Conservation (phyloP, 2,329 filamentous ascomycete species). For the Penicillium sp. region DNA sequence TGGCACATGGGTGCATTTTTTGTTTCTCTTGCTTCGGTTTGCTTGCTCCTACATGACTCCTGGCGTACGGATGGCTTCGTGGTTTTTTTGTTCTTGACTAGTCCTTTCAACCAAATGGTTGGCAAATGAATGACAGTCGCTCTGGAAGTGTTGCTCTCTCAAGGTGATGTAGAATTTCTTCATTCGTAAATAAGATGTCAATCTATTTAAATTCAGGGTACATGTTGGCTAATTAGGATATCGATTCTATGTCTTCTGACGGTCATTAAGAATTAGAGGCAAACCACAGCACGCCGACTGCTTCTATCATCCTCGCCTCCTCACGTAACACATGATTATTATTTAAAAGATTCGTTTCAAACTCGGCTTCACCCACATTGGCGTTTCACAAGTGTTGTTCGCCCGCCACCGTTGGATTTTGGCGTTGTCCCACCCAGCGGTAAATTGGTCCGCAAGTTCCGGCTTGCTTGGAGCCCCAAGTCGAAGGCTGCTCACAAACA, state of each 20-base stretch:
- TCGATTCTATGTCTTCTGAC: background rate
- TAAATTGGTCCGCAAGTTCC: conserved; percentile 11
- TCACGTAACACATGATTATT: background rate
- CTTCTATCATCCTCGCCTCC: background rate
- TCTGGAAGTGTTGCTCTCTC: background rate
- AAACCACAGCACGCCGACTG: background rate
- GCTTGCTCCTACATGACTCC: conserved; percentile 27
- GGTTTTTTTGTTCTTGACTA: conserved; percentile 18
- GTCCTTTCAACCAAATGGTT: conserved; percentile 17
- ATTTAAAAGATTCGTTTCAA: conserved; percentile 26
- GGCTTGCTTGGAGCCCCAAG: conserved; percentile 20
- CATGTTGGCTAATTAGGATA: background rate
- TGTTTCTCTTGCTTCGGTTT: conserved; percentile 16
- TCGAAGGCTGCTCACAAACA: conserved; percentile 27
- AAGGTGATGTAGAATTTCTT: background rate
- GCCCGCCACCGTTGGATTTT: conserved; percentile 27
- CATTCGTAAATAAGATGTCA: background rate
- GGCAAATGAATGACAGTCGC: conserved; percentile 19
- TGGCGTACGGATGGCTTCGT: conserved; percentile 28
- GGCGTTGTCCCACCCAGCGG: conserved; percentile 32
- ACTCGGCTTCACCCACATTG: conserved; percentile 32
- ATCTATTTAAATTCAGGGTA: background rate
- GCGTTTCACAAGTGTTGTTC: conserved; percentile 20
- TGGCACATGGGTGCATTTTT: conserved; percentile 22
- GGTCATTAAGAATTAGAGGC: background rate